phyloP scores from a whole-genome alignment of 2,329 filamentous ascomycete genomes.

The Colletotrichum coccodes region DNA sequence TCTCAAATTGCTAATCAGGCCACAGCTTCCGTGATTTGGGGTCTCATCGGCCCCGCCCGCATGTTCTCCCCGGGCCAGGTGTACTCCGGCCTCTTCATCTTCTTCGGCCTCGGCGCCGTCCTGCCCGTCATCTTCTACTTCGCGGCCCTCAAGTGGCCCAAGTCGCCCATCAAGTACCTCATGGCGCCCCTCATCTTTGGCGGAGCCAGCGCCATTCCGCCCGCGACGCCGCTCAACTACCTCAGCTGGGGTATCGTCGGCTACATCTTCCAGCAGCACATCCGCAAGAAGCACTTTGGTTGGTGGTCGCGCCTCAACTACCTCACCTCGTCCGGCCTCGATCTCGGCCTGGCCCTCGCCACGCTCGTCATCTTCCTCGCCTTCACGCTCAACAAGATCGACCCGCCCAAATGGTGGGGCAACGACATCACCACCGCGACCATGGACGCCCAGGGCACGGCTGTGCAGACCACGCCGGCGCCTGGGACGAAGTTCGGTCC shows the following conservation, averaged over 20 bases:
- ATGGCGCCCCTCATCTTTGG: conserved; percentile 74
- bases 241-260: conserved; percentile 79
- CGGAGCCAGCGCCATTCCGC: conserved; percentile 66
- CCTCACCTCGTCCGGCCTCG: conserved; percentile 75
- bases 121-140: conserved; percentile 63
- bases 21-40: conserved; percentile 73
- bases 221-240: conserved; percentile 79
- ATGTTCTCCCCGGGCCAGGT: conserved; percentile 72
- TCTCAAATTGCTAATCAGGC: background rate
- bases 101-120: conserved; percentile 67
- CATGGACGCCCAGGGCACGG: conserved; percentile 69
- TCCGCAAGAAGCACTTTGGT: conserved; percentile 70
- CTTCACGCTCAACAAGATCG: conserved; percentile 70
- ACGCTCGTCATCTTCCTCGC: conserved; percentile 78
- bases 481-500: conserved; percentile 72
- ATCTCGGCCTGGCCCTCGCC: conserved; percentile 73
- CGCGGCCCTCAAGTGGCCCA: conserved; percentile 59
- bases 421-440: conserved; percentile 68
- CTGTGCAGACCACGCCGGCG: conserved; percentile 63
- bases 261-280: conserved; percentile 74
- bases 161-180: conserved; percentile 60
- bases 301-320: conserved; percentile 84
- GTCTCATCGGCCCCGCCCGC: conserved; percentile 70
- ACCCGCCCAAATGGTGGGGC: conserved; percentile 77
- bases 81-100: conserved; percentile 68